Evolutionary conservation across 441 rosid species (phyloP).

Genomic region (Hypseocharis bilobata): DNA sequence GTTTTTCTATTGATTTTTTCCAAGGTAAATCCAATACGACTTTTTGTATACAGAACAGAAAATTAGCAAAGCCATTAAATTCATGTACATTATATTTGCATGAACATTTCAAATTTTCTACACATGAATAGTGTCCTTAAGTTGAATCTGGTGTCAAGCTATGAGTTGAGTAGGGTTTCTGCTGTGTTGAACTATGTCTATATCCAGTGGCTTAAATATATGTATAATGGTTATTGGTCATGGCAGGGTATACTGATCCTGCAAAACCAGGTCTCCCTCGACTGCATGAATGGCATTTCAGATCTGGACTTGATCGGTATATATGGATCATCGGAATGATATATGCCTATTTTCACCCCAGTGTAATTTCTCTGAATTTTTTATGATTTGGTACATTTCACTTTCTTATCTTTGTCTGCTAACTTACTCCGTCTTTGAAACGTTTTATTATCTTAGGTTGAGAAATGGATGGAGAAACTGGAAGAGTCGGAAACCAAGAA

Average conservation of each 20-base stretch:
- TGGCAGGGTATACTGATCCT: constrained; percentile 87
- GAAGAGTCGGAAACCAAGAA: constrained; percentile 82
- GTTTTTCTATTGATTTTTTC: too few species aligned
- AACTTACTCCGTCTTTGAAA: constrained; percentile 13
- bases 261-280: constrained; percentile 74
- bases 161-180: neutral
- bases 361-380: neutral
- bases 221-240: constrained; percentile 3
- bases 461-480: constrained; percentile 96
- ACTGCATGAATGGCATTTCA: constrained; percentile 92
- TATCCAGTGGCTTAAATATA: constrained; percentile 10
- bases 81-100: too few species aligned
- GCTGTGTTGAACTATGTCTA: neutral
- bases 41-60: too few species aligned
- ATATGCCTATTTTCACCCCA: constrained; percentile 80
- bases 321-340: constrained; percentile 97
- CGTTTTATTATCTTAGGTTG: constrained; percentile 48
- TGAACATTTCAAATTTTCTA: too few species aligned
- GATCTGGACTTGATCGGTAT: constrained; percentile 98
- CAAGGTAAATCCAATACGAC: too few species aligned
- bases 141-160: neutral
- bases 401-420: neutral
- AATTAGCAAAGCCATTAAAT: too few species aligned
- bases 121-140: neutral
- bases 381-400: neutral